These are phyloP conservation scores for Rosa lucieae DNA, from an alignment of 306 rosid species.

Conservation along the genomic window DNA sequence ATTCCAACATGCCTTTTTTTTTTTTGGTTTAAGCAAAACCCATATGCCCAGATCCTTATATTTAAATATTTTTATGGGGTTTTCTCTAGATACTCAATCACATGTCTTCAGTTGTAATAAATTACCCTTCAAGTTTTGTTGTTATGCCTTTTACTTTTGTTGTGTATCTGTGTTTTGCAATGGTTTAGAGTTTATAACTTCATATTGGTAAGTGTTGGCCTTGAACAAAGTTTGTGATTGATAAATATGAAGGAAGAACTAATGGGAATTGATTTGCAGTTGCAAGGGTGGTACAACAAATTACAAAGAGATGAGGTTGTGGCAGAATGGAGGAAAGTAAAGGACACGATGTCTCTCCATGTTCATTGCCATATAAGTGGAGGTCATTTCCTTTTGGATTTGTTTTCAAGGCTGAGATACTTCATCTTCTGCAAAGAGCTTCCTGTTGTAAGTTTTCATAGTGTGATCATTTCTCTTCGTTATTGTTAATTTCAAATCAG, in stretches of 20 bases:
- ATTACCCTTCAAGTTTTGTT: background rate
- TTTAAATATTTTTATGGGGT: background rate
- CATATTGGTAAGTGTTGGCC: too few relatives aligned
- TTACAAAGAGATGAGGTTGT: constrained; percentile 95
- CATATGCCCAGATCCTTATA: background rate
- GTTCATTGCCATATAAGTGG: constrained; percentile 98
- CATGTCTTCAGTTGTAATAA: background rate
- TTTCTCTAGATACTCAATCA: background rate
- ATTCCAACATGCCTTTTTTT: background rate
- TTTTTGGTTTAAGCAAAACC: background rate
- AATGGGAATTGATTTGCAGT: constrained; percentile 45
- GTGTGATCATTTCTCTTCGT: background rate
- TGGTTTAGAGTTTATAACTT: background rate
- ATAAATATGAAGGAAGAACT: background rate
- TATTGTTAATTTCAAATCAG: background rate
- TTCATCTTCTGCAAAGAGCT: constrained; percentile 82
- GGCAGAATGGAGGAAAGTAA: constrained; percentile 85
- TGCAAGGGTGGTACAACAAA: constrained; percentile 92
- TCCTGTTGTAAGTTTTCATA: constrained; percentile 56
- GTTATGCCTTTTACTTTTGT: background rate
- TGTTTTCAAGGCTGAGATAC: constrained; percentile 72
- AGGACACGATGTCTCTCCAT: constrained; percentile 82
- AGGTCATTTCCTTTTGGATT: constrained; percentile 80
- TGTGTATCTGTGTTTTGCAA: background rate
- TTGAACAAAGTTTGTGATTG: background rate